Base-by-base conservation (phyloP, 805 yeast species). In the Barnettozyma populi region DNA sequence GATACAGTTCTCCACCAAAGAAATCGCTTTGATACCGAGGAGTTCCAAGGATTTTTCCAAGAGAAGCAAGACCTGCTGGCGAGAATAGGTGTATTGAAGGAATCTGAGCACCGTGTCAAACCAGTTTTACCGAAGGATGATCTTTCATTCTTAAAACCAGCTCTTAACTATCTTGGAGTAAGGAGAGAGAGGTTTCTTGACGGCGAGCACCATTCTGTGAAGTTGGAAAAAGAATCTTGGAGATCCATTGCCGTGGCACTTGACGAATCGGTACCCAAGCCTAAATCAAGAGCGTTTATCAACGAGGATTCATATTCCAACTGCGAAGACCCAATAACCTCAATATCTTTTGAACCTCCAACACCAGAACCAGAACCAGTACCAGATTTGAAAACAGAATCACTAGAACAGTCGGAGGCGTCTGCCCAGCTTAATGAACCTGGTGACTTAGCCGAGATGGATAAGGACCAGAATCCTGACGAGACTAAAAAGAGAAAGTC, bases 301-400 rank as follows among this genome's bases (percentile, higher is more conserved):
- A 60, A 68, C 29, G 60, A 71, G 27, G 88, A 83, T 53, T 74
- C 78, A 0, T 83, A 84, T 53, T 55, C 67, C 13, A 68, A 78
- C 25, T 67, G 78, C 0, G 79, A 75, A 32, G 67, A 64, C 3
- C 73, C 82, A 0, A 63, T 81, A 2, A 82, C 78, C 36, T 60
- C 63, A 9, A 60, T 82, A 2, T 56, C 51, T 14, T 59, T 56
- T 5, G 43, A 67, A 23, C 25, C 35, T 2, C 36, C 41, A n/a
- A 37, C 39, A 37, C 20, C 35, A 13, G 9, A 24, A 13, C 19
- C 10, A 35, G 31, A 25, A 9, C 38, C 24, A 13, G 23, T 4
- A 29, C n/a, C 32, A 24, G 41, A 36, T 20, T 39, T 13, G 25
- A 23, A 23, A 23, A 5, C 25, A 23, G 25, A 23, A 23, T 6